Base-by-base conservation (phyloP, 2,329 filamentous ascomycete species). In the Diaporthe capsici region DNA sequence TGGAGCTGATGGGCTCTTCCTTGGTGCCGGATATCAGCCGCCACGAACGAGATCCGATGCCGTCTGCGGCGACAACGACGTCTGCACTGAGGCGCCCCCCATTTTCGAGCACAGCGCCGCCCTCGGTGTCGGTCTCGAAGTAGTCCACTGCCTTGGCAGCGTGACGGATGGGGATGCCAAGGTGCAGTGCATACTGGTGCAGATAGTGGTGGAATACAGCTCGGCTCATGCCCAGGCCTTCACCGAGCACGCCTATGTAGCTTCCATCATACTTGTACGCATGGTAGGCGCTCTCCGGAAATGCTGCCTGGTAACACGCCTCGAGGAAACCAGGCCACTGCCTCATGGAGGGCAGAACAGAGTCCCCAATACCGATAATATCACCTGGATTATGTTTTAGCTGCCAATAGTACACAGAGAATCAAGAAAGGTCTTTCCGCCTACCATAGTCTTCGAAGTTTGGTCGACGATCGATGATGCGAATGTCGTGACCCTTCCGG, bases 121-220 rank as follows among this genome's bases (percentile, higher is more conserved):
- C 31, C 31, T 22, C 20, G 31, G 31, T 37, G 31, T 58, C 31
- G 17, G 55, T 58, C 55, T 58, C 31, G 55, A 58, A 58, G 20
- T 58, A 58, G 55, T 58, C 55, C 17, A 58, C 31, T 22, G 31
- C 31, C 37, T 58, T 58, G 20, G 31, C 55, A 58, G 55, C 55
- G 28, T 58, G 28, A 10, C 55, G 55, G 31, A 34, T 58, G 17
- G 31, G n/a, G 13, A 58, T 58, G 8, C 31, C 55, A 22, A 58
- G 55, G 9, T 37, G 31, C 8, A 58, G 55, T 37, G 31, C 31
- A 37, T 37, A 58, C 20, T 58, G 55, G 20, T 22, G 55, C 55
- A 58, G 31, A 37, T 20, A 37, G 10, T 17, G 17, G 12, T 58
- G 31, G 55, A 58, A 58, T 13, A 22, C 17, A 37, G 55, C 55